These are phyloP conservation scores for Rhazya stricta DNA, from an alignment of 257 asterid species.

Conservation along the genomic window DNA sequence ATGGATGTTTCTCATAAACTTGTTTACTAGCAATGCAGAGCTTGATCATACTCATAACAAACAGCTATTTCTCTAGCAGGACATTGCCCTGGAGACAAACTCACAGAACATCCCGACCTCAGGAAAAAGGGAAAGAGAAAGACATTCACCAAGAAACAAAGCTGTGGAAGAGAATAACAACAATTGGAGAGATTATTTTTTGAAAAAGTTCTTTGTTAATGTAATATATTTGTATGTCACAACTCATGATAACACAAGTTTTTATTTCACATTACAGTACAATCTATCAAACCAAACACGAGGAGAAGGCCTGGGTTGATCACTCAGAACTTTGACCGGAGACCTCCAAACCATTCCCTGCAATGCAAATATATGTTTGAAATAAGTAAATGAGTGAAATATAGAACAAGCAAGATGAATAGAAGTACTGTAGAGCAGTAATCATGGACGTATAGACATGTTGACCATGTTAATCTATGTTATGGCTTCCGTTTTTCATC, in stretches of 20 bases:
- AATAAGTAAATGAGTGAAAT: neutral
- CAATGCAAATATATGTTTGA: conserved; percentile 3
- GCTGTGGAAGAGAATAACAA: neutral
- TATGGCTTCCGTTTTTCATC: neutral
- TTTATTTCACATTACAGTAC: neutral
- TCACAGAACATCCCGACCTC: too few species aligned
- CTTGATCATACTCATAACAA: too few species aligned
- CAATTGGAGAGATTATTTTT: neutral
- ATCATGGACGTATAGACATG: neutral
- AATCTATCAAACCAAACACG: neutral
- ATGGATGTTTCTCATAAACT: too few species aligned
- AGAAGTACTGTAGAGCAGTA: neutral
- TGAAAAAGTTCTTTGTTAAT: neutral
- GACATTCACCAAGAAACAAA: neutral
- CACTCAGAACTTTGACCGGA: conserved; percentile 40
- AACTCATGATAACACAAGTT: neutral
- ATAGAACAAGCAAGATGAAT: neutral
- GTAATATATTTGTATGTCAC: neutral
- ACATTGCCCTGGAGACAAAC: too few species aligned
- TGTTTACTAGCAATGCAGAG: too few species aligned
- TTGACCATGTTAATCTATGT: neutral
- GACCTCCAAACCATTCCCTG: conserved; percentile 91
- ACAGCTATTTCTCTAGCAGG: too few species aligned
- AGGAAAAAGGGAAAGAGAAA: neutral
- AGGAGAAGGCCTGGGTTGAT: conserved; percentile 1